Evolutionary conservation across 208 protist species (phyloP).

Genomic region (Trypanosoma scelopori): DNA sequence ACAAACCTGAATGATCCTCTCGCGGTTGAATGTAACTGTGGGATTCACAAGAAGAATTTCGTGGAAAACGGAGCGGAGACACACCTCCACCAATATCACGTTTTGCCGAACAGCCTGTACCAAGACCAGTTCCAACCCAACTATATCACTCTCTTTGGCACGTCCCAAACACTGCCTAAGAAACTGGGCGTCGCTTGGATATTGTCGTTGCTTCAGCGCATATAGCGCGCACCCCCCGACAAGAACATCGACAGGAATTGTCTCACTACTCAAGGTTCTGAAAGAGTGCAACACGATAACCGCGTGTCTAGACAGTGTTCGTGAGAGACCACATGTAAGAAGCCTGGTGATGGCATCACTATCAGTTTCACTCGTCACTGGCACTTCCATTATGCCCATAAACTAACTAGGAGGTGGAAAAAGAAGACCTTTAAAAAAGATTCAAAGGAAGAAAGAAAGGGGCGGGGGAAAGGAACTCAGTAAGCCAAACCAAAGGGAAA

Average conservation of each 20-base stretch:
- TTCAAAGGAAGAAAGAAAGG: constrained; percentile 11
- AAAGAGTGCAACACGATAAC: constrained; percentile 31
- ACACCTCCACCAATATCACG: constrained; percentile 71
- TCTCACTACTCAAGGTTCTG: constrained; percentile 18
- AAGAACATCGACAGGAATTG: constrained; percentile 30
- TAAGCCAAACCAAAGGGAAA: too few relatives aligned
- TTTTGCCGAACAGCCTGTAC: constrained; percentile 59
- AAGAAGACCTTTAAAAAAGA: constrained; percentile 3
- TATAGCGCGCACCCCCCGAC: constrained; percentile 61
- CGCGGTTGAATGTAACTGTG: constrained; percentile 26
- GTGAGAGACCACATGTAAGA: constrained; percentile 22
- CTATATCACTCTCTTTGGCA: constrained; percentile 48
- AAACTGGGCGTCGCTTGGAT: constrained; percentile 2
- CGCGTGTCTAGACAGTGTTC: constrained; percentile 27
- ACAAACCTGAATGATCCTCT: constrained; percentile 49
- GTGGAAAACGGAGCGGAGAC: constrained; percentile 57
- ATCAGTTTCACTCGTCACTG: constrained; percentile 17
- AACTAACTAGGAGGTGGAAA: neutral
- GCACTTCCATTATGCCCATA: constrained; percentile 13
- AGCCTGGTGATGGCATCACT: constrained; percentile 32
- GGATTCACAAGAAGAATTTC: constrained; percentile 31
- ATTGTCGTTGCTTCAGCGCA: constrained; percentile 60
- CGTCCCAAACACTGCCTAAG: constrained; percentile 10
- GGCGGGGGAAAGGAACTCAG: neutral
- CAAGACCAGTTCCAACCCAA: constrained; percentile 61